Evolutionary conservation across 2,329 filamentous ascomycete genomes (phyloP).

Genomic region (Aspergillus floridensis): DNA sequence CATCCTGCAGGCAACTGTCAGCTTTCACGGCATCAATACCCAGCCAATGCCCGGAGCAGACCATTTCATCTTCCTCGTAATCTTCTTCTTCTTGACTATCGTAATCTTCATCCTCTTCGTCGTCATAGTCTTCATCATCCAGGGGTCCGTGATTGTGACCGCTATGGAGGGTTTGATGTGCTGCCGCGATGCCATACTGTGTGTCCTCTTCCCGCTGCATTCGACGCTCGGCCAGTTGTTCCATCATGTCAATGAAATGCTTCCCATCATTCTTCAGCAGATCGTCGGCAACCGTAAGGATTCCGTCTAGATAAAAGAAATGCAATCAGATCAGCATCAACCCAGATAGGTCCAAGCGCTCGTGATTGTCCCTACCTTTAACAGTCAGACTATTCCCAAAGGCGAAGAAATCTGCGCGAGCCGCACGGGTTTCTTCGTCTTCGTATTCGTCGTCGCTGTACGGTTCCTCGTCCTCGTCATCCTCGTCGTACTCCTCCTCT

Average conservation of each 20-base stretch:
- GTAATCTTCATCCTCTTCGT: constrained; percentile 70
- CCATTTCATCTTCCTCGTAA: constrained; percentile 65
- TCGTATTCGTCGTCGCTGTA: constrained; percentile 64
- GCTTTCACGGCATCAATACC: constrained; percentile 22
- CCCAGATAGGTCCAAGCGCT: constrained; percentile 15
- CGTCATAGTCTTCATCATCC: constrained; percentile 71
- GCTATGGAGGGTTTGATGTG: constrained; percentile 60
- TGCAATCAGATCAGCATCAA: constrained; percentile 39
- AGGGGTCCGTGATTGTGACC: constrained; percentile 74
- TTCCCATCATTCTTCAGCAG: constrained; percentile 98
- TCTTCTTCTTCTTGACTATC: constrained; percentile 64
- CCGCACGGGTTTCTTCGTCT: constrained; percentile 62
- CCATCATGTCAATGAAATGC: constrained; percentile 99
- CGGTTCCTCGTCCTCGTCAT: constrained; percentile 68
- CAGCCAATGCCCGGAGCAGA: constrained; percentile 32
- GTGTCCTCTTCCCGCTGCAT: constrained; percentile 97
- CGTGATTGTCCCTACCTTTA: constrained; percentile 58
- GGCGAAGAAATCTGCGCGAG: constrained; percentile 80
- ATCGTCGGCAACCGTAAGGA: constrained; percentile 97
- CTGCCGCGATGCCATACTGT: constrained; percentile 61
- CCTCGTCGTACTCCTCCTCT: constrained; percentile 60
- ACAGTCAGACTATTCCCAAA: constrained; percentile 97
- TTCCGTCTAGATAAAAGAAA: constrained; percentile 65
- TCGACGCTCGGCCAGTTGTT: constrained; percentile 92
- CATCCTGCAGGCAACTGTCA: constrained; percentile 63